Evolutionary conservation across 441 rosid species (phyloP), one percentile per base, ranked within the genome.

Genomic region (Iberis amara): DNA sequence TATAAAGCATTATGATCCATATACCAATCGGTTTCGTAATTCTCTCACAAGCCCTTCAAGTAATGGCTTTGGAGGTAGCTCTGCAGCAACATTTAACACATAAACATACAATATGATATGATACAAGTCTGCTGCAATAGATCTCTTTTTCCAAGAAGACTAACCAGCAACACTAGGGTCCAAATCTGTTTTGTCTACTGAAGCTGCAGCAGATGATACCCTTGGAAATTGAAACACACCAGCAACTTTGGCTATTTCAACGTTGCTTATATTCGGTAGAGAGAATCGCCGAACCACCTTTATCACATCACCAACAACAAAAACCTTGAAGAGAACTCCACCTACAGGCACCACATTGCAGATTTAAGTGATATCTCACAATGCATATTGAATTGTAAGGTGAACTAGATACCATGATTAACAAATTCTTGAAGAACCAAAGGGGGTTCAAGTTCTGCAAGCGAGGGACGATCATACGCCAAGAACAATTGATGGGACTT

Each of bases 151-250:
- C 21, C 21, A 64, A 15, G 2, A 24, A 4, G 2, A 13, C 85
- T 62, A 51, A 91, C 98, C 86, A 68, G 84, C 88, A 54, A 86
- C 69, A 58, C 73, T 54, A 64, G 97, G 97, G 64, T 89, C 97
- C 59, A 89, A 60, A 52, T 89, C 97, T 28, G 91, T 83, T 44
- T 83, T 82, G 51, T 86, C 95, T 31, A 87, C 97, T 52, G 95
- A 82, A 76, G 94, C 95, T 30, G 90, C 86, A 55, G 97, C 94
- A 70, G 85, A 86, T 10, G 95, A 89, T 61, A 89, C 94, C 69
- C 95, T 71, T 40, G 97, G 95, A 68, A 86, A 84, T 39, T 68
- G 86, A 44, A 79, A 77, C 1, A 89, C 80, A 23, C 95, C 95
- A 26, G 79, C 83, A 55, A 9, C 72, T 55, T 68, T 79, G 0